Conservation (phyloP, 371 early-diverging fungal genomes). For the Zopfochytrium polystomum region DNA sequence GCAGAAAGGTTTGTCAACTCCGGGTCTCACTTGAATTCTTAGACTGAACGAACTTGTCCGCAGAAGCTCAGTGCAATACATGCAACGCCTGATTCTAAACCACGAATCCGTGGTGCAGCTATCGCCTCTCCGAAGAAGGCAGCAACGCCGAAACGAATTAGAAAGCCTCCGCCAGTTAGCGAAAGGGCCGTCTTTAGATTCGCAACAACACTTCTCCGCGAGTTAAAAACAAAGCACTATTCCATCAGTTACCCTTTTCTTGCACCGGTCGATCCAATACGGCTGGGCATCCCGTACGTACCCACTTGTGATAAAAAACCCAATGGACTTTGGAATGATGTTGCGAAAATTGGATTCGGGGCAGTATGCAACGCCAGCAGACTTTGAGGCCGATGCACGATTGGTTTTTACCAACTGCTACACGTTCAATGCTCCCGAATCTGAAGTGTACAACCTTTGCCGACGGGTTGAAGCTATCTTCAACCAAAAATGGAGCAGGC, state of each 20-base stretch:
- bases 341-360: slow-evolving; percentile 76
- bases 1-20: no score
- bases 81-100: no score
- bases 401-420: slow-evolving; percentile 93
- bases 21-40: no score
- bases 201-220: slow-evolving; percentile 68
- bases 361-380: slow-evolving; percentile 66
- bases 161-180: slow-evolving; percentile 10
- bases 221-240: slow-evolving; percentile 62
- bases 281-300: slow-evolving; percentile 93
- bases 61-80: no score
- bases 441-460: slow-evolving; percentile 88
- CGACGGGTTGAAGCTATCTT: no score
- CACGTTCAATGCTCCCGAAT: slow-evolving; percentile 84
- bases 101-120: no score
- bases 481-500: no score
- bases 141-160: no score
- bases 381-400: slow-evolving; percentile 83
- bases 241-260: slow-evolving; percentile 58
- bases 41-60: no score
- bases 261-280: slow-evolving; percentile 89
- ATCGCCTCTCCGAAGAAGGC: no score
- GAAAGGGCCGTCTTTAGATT: slow-evolving; percentile 39
- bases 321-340: slow-evolving; percentile 97
- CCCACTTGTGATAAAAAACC: slow-evolving; percentile 85